Evolutionary conservation across 2,329 filamentous ascomycete species (phyloP).

Genomic region (Fusarium sp.): DNA sequence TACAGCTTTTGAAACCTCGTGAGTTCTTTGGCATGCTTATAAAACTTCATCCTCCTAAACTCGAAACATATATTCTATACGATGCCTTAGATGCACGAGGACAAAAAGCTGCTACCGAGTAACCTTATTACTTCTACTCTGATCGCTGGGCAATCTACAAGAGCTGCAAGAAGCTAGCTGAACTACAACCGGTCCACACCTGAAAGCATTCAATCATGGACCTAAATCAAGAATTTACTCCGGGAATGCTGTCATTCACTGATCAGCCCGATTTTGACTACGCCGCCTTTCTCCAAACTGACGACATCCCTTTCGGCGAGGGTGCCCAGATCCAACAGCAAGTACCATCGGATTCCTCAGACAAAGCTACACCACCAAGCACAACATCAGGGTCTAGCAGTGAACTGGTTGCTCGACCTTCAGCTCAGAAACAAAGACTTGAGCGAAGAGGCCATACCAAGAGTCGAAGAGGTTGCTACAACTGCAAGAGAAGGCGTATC

Average conservation of each 20-base stretch:
- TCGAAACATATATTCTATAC: not conserved
- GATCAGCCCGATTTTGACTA: conserved; percentile 52
- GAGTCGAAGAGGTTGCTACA: conserved; percentile 71
- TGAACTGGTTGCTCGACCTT: conserved; percentile 23
- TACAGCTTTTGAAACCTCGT: conserved; percentile 4
- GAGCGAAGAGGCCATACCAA: conserved; percentile 73
- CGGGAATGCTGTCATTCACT: conserved; percentile 44
- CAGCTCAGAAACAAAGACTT: conserved; percentile 48
- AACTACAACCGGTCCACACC: not conserved
- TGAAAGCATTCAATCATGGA: conserved; percentile 40
- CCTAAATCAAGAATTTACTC: conserved; percentile 38
- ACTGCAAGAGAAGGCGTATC: conserved; percentile 73
- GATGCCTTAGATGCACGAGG: not conserved
- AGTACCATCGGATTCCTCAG: conserved; percentile 44
- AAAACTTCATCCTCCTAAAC: not conserved
- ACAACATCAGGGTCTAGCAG: conserved; percentile 36
- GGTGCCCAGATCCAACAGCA: conserved; percentile 22
- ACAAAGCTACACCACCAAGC: conserved; percentile 45
- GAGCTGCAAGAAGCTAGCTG: not conserved
- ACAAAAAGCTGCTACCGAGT: not conserved
- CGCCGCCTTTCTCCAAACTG: conserved; percentile 48
- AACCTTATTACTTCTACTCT: not conserved
- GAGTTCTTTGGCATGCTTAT: not conserved
- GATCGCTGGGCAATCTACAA: not conserved
- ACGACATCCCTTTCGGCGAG: conserved; percentile 37